A percentile compares a stretch with the other conserved stretches of the same genome.
Conservation (phyloP, 257 asterid species). For the Solanum dulcamara region DNA sequence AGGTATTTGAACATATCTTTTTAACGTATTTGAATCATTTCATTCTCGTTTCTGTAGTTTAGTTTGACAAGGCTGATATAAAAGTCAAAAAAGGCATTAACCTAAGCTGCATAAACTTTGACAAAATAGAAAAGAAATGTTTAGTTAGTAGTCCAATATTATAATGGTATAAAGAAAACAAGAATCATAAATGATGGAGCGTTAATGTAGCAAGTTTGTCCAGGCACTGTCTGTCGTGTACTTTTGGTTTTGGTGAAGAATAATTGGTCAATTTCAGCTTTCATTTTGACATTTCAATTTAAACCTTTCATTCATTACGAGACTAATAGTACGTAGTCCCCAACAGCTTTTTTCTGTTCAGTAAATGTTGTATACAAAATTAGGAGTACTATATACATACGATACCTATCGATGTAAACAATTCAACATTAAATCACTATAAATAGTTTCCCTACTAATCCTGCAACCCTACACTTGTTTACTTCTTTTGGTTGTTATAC, state of each 20-base stretch:
- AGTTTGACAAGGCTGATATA: background rate
- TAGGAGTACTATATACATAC: background rate
- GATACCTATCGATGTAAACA: background rate
- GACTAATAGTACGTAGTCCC: background rate
- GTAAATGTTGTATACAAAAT: background rate
- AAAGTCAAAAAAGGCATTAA: background rate
- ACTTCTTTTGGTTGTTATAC: background rate
- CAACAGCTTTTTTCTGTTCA: background rate
- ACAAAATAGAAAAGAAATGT: background rate
- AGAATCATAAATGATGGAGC: background rate
- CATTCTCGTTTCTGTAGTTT: background rate
- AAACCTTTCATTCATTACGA: background rate
- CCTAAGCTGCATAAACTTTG: background rate
- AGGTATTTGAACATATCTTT: rapidly evolving
- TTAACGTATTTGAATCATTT: rapidly evolving
- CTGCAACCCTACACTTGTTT: background rate
- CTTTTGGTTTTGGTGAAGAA: background rate
- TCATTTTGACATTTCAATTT: background rate
- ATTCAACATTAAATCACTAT: background rate
- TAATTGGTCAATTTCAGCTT: background rate
- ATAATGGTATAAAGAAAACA: background rate
- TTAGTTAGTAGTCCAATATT: background rate
- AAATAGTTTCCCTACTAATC: background rate
- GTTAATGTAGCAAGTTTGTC: constrained; percentile 1
- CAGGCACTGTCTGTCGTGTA: background rate